These are phyloP conservation scores for Aspergillus flavus DNA, from an alignment of 2,329 filamentous ascomycete genomes.

Conservation along the genomic window DNA sequence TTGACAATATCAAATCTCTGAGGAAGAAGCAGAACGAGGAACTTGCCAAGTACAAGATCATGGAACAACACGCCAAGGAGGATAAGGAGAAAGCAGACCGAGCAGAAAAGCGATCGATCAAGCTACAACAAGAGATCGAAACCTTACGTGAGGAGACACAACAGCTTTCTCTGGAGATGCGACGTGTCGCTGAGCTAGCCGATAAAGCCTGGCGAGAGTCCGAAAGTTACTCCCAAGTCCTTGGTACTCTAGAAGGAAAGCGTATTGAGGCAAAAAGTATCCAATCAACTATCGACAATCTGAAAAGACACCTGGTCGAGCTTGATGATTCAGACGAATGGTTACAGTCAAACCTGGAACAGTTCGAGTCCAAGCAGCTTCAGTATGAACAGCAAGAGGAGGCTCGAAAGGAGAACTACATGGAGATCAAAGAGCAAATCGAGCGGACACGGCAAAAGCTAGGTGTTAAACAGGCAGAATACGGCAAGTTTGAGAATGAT, in stretches of 20 bases:
- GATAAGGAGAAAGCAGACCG: slow-evolving; percentile 84
- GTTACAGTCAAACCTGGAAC: slow-evolving; percentile 69
- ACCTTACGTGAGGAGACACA: slow-evolving; percentile 63
- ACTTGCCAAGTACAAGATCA: slow-evolving; percentile 70
- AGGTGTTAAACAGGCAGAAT: slow-evolving; percentile 46
- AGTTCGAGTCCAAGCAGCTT: slow-evolving; percentile 75
- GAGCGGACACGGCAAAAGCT: slow-evolving; percentile 48
- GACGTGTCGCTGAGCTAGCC: slow-evolving; percentile 52
- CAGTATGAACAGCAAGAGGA: slow-evolving; percentile 67
- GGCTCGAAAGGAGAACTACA: slow-evolving; percentile 65
- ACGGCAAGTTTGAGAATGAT: slow-evolving; percentile 79
- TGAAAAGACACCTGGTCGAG: slow-evolving; percentile 73
- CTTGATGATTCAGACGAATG: slow-evolving; percentile 77
- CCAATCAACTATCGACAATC: slow-evolving; percentile 68
- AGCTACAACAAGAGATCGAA: slow-evolving; percentile 64
- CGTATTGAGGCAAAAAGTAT: slow-evolving; percentile 72
- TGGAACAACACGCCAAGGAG: slow-evolving; percentile 75
- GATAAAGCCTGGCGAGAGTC: slow-evolving; percentile 72
- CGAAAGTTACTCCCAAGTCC: slow-evolving; percentile 71
- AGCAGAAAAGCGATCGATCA: slow-evolving; percentile 65
- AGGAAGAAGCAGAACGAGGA: slow-evolving; percentile 81
- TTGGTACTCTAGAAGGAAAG: slow-evolving; percentile 76
- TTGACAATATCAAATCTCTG: slow-evolving; percentile 88
- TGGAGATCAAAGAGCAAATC: slow-evolving; percentile 60
- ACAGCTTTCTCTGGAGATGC: slow-evolving; percentile 54